A percentile compares a stretch with the other conserved stretches of the same genome.
phyloP scores from a whole-genome alignment of 495 filamentous ascomycete genomes.

The Hypomontagnella submonticulosa region DNA sequence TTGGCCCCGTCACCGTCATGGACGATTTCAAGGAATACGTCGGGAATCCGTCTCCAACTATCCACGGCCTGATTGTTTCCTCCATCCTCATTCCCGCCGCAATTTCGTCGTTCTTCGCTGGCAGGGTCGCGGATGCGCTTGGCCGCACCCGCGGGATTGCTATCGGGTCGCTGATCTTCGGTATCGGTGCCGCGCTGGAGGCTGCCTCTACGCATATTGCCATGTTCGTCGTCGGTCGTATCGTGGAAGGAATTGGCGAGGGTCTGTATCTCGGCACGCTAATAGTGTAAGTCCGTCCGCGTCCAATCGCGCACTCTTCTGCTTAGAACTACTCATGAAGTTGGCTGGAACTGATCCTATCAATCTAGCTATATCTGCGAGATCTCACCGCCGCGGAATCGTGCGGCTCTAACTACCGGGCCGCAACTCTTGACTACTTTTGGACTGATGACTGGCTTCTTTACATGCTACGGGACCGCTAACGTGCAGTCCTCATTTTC shows the following conservation, averaged over 20 bases:
- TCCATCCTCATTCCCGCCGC: slow-evolving; percentile 72
- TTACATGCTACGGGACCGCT: slow-evolving; percentile 69
- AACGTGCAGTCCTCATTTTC: slow-evolving; percentile 60
- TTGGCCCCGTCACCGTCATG: slow-evolving; percentile 74
- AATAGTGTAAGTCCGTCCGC: slow-evolving; percentile 55
- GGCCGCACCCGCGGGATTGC: slow-evolving; percentile 65
- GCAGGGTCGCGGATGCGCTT: slow-evolving; percentile 67
- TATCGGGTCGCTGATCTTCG: slow-evolving; percentile 65
- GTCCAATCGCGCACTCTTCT: no score
- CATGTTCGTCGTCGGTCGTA: slow-evolving; percentile 68
- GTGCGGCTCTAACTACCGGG: slow-evolving; percentile 66
- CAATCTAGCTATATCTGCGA: slow-evolving; percentile 63
- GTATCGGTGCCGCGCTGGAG: slow-evolving; percentile 65
- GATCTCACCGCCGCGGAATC: slow-evolving; percentile 64
- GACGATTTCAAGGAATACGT: slow-evolving; percentile 62
- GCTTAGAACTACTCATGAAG: no score
- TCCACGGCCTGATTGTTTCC: slow-evolving; percentile 74
- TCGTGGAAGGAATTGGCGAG: slow-evolving; percentile 68
- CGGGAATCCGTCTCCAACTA: slow-evolving; percentile 64
- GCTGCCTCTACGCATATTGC: slow-evolving; percentile 58
- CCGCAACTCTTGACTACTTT: slow-evolving; percentile 67
- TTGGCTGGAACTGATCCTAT: neutral
- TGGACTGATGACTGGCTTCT: slow-evolving; percentile 67
- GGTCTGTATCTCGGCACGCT: slow-evolving; percentile 68
- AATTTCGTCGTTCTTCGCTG: slow-evolving; percentile 70